Base-by-base conservation (phyloP, 495 filamentous ascomycete genomes). In the Pyronema domesticum region DNA sequence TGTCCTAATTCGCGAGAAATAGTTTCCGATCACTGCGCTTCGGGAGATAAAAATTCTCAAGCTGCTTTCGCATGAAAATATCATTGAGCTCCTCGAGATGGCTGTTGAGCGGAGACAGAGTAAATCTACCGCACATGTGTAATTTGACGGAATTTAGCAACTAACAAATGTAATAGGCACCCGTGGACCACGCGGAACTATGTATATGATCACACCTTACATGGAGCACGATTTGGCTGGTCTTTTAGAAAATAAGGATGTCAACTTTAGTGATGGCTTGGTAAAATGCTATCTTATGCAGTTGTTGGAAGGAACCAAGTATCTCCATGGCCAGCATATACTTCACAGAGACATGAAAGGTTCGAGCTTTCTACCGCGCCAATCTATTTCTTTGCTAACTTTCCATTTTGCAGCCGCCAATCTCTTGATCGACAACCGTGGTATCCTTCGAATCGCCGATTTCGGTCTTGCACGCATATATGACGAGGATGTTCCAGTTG, bases 221-320 rank as follows among this genome's bases (percentile, higher is more conserved):
- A 95, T 96, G 89, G 91, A 96, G 61, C 91, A 99, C 66, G 91
- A 99, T 66, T 75, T 99, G 6, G 94, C 89, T 14, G 91, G 91
- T 52, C 77, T 99, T 11, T 77, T 99, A 57, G 91, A 95, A 65
- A 99, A 99, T 59, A 89, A 89, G 30, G 76, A 78, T 5, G 89
- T 96, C 51, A 76, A 77, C 11, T 86, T 99, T 57, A 84, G 80
- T 7, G 80, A 87, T 62, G 77, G 83, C 6, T 88, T 96, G 67
- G 94, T 95, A 64, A 99, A 99, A 68, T 96, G 91, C 69, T 99
- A 99, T 66, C 78, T 99, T 80, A 70, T 89, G 47, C 91, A 99
- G 67, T 76, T 99, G 34, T 75, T 99, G 13, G 82, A 95, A 61
- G 91, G 91, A 7, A 73, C 93, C 10, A 76, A 76, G 55, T 96